Conservation (phyloP, 495 filamentous ascomycete genomes). For the Podospora fimiseda region DNA sequence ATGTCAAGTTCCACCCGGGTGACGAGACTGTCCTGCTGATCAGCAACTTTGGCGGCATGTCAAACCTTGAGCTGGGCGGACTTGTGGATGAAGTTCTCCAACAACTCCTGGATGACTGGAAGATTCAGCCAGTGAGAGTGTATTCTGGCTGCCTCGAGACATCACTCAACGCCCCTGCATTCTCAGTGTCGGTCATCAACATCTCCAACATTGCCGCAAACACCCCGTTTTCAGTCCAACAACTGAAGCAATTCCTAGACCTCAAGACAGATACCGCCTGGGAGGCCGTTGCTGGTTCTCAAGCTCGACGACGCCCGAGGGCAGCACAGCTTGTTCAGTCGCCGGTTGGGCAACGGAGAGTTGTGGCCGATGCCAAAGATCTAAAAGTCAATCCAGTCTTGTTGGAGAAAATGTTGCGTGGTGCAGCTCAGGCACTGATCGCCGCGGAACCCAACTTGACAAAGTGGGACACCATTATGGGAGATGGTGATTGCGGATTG, state of each 20-base stretch:
- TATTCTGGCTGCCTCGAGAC: conserved; percentile 49
- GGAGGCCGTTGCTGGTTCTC: background rate
- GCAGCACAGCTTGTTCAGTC: conserved; percentile 38
- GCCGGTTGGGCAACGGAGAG: conserved; percentile 25
- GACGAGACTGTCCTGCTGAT: conserved; percentile 53
- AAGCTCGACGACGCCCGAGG: conserved; percentile 24
- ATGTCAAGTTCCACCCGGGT: conserved; percentile 48
- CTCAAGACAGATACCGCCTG: conserved; percentile 17
- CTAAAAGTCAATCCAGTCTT: conserved; percentile 37
- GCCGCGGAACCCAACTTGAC: conserved; percentile 53
- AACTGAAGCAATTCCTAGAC: conserved; percentile 45
- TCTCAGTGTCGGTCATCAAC: conserved; percentile 55
- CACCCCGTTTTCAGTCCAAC: conserved; percentile 32
- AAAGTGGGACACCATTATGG: conserved; percentile 58
- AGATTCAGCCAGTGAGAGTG: conserved; percentile 37
- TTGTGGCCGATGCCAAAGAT: conserved; percentile 31
- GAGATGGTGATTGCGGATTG: conserved; percentile 60
- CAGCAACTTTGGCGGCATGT: conserved; percentile 60
- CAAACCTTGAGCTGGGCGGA: conserved; percentile 53
- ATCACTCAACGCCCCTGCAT: conserved; percentile 57
- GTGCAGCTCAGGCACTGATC: conserved; percentile 45
- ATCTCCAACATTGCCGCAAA: conserved; percentile 43
- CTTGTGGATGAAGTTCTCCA: conserved; percentile 48
- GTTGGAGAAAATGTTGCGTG: conserved; percentile 45
- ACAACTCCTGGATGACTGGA: conserved; percentile 38